phyloP scores from a whole-genome alignment of 2,329 filamentous ascomycete genomes.

The Aspergillus pseudonomiae region DNA sequence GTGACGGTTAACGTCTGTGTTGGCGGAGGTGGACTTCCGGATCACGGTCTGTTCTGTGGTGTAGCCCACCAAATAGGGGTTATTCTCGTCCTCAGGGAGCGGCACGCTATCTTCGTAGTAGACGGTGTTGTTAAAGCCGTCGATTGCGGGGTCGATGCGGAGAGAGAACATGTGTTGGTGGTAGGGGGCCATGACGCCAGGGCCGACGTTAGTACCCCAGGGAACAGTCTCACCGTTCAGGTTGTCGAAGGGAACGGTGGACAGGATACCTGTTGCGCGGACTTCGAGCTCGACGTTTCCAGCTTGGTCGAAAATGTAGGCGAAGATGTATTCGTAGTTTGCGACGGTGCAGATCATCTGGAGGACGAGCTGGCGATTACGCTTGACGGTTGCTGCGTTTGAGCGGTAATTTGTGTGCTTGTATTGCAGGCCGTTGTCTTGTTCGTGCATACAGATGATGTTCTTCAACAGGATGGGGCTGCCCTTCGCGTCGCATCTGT shows the following conservation, averaged over 20 bases:
- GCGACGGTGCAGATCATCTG: conserved; percentile 72
- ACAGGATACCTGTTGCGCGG: conserved; percentile 69
- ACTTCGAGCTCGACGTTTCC: conserved; percentile 69
- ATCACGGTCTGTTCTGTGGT: conserved; percentile 53
- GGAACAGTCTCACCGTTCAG: conserved; percentile 63
- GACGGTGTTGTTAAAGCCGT: conserved; percentile 58
- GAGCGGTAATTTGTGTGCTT: conserved; percentile 75
- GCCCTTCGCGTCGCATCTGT: conserved; percentile 63
- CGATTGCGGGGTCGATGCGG: conserved; percentile 64
- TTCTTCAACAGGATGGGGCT: conserved; percentile 64
- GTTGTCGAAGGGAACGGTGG: conserved; percentile 66
- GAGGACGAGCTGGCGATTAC: conserved; percentile 67
- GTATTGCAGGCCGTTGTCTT: conserved; percentile 69
- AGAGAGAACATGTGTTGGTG: conserved; percentile 79
- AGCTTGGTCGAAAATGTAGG: conserved; percentile 72
- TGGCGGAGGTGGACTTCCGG: conserved; percentile 50
- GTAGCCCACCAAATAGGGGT: conserved; percentile 58
- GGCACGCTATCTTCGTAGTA: conserved; percentile 63
- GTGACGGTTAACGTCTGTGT: conserved; percentile 52
- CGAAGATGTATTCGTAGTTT: conserved; percentile 75
- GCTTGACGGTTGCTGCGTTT: conserved; percentile 63
- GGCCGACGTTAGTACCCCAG: conserved; percentile 70
- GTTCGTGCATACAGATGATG: conserved; percentile 70
- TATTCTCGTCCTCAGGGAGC: conserved; percentile 57
- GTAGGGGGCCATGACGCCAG: conserved; percentile 68